Evolutionary conservation across 371 early-diverging fungal species (phyloP), one percentile per base, ranked within the genome.

Genomic region (Nematocida major): DNA sequence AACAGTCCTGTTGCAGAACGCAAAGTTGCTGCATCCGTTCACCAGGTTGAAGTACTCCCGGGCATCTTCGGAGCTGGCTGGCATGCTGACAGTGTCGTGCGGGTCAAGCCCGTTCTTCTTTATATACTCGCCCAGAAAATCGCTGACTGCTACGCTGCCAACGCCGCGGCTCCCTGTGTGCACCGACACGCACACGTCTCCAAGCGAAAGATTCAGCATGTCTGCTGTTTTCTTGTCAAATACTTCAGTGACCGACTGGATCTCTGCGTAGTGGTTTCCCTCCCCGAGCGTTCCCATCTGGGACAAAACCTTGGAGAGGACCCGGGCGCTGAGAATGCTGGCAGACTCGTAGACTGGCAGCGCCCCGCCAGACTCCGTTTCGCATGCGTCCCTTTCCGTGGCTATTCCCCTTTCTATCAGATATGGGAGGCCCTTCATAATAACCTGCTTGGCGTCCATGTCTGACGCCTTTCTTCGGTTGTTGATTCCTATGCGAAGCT

Each of bases 181-280:
- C 28, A 85, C 81, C 26, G 76, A 63, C 42, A 82, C 22, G 28
- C 82, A 66, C 18, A 86, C 66, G 30, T 69, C 79, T 11, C 66
- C 66, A 59, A 54, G 47, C 51, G 78, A 66, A n/a, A 85, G 36
- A 18, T 67, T 66, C 22, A 84, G 30, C 2, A n/a, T 18, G 5
- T 70, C 34, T 34, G 68, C 66, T 49, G 24, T 59, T 26, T 79
- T 79, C 40, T 66, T 48, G 59, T 80, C 67, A 66, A 50, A 81
- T 32, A 86, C 66, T 59, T 84, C 57, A 22, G 51, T 68, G 5
- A 86, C 83, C 22, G 57, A 32, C 54, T 84, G 80, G 9, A 86
- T 67, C 66, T 86, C 86, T n/a, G 83, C 22, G 50, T 82, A 86
- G 73, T 86, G 86, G 62, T 86, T 86, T 4, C 86, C 86, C 28